These are phyloP conservation scores for Ophiosphaerella narmari DNA, from an alignment of 2,329 filamentous ascomycete species.

Conservation along the genomic window DNA sequence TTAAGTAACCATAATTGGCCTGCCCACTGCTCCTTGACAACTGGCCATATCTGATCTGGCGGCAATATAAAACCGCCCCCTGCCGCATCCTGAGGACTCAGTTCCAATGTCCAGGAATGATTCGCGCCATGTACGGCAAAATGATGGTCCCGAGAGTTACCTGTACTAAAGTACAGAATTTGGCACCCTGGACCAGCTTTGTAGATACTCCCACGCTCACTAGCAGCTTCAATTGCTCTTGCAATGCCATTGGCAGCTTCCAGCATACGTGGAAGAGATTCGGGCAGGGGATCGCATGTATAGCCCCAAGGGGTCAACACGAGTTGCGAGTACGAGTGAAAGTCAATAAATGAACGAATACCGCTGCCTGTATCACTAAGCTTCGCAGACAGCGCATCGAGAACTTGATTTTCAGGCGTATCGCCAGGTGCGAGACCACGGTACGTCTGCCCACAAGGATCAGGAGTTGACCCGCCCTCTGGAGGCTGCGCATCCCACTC, in stretches of 20 bases:
- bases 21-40: conserved; percentile 53
- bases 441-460: conserved; percentile 43
- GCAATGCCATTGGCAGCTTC: conserved; percentile 33
- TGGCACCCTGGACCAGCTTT: conserved; percentile 57
- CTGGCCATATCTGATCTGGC: conserved; percentile 52
- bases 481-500: conserved; percentile 37
- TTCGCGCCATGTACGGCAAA: conserved; percentile 47
- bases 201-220: conserved; percentile 38
- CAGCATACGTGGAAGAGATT: conserved; percentile 55
- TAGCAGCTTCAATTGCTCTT: conserved; percentile 55
- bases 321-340: conserved; percentile 66
- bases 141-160: conserved; percentile 50
- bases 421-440: conserved; percentile 35
- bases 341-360: conserved; percentile 66
- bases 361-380: conserved; percentile 49
- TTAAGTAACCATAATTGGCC: conserved; percentile 35
- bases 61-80: conserved; percentile 55
- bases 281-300: conserved; percentile 43
- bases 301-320: conserved; percentile 63
- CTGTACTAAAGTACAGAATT: conserved; percentile 63
- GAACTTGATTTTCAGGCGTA: conserved; percentile 38
- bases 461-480: conserved; percentile 26
- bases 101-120: conserved; percentile 53
- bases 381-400: conserved; percentile 52
- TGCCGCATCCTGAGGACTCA: conserved; percentile 50